Base-by-base conservation (phyloP, 495 filamentous ascomycete species). In the Penicillium maclennaniae region DNA sequence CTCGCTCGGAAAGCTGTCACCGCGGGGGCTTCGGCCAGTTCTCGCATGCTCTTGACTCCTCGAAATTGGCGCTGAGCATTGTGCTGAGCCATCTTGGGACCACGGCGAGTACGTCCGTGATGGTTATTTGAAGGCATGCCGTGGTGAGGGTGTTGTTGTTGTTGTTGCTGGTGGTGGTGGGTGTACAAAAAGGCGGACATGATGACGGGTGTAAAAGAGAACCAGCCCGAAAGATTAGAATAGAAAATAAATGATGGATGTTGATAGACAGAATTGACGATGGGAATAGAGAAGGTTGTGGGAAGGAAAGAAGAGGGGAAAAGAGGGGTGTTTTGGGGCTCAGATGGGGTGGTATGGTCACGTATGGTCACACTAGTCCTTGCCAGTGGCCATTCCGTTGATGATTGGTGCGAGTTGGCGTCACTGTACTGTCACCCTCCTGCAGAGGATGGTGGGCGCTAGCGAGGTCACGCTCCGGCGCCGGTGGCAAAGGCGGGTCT, bases 21-120 rank as follows among this genome's bases (percentile, higher is more conserved):
- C 31, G 84, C 79, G 36, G 84, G 83, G 43, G 84, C 78, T 63
- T 96, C 91, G 60, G 86, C 87, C 48, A 92, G 72, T 69, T 97
- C 95, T 71, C 93, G 91, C 81, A 90, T 90, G 61, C 85, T 92
- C 65, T 88, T 80, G 27, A 88, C 83, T 47, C 83, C 86, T 47
- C 87, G 87, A 69, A 89, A 91, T 69, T 92, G 91, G 70, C 89
- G 86, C 62, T 95, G 89, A 36, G 85, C 75, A 71, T 91, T 88
- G 58, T 92, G 89, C 45, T 87, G 79, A 43, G 87, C 82, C 59
- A 93, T 77, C 64, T 92, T 83, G 51, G 92, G 90, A 45, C 86
- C 91, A 71, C 93, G 83, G 63, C 95, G 87, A 62, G 91, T 91
- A 56, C 92, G 88, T 54, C 88, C 85, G 73, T 95, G 89, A 70